phyloP scores from a whole-genome alignment of 2,329 filamentous ascomycete genomes.

The Dryadomyces quercivorus region DNA sequence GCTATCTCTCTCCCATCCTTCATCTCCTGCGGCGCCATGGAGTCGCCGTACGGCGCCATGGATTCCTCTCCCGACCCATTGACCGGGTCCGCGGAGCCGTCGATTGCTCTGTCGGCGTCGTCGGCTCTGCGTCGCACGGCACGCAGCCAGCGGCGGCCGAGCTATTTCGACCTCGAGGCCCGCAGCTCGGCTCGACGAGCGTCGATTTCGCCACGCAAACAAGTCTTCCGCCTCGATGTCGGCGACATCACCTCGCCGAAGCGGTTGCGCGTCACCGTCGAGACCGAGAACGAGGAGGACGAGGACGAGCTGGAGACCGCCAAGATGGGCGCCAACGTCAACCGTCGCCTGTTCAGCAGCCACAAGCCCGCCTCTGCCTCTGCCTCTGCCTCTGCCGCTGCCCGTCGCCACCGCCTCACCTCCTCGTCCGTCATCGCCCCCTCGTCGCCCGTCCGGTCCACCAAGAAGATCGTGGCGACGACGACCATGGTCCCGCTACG shows the following conservation, averaged over 20 bases:
- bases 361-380: too few relatives aligned
- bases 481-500: conserved; percentile 30
- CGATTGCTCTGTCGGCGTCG: conserved; percentile 1
- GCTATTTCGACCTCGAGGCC: conserved; percentile 23
- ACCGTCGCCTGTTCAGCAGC: conserved; percentile 21
- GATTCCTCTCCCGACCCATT: conserved; percentile 41
- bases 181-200: conserved; percentile 10
- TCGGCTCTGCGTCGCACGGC: conserved; percentile 28
- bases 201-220: conserved; percentile 36
- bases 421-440: background rate
- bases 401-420: conserved; percentile 17
- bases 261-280: conserved; percentile 41
- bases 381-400: too few relatives aligned
- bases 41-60: conserved; percentile 12
- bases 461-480: conserved; percentile 28
- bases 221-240: conserved; percentile 44
- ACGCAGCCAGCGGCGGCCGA: conserved; percentile 28
- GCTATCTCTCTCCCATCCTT: background rate
- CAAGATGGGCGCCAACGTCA: conserved; percentile 16
- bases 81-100: conserved; percentile 22
- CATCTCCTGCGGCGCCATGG: background rate
- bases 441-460: conserved; percentile 4
- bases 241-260: conserved; percentile 37
- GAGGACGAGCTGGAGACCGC: conserved; percentile 5
- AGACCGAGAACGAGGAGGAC: conserved; percentile 27